These are phyloP conservation scores for Kuraishia hungarica DNA, from an alignment of 805 yeast genomes.

Conservation along the genomic window DNA sequence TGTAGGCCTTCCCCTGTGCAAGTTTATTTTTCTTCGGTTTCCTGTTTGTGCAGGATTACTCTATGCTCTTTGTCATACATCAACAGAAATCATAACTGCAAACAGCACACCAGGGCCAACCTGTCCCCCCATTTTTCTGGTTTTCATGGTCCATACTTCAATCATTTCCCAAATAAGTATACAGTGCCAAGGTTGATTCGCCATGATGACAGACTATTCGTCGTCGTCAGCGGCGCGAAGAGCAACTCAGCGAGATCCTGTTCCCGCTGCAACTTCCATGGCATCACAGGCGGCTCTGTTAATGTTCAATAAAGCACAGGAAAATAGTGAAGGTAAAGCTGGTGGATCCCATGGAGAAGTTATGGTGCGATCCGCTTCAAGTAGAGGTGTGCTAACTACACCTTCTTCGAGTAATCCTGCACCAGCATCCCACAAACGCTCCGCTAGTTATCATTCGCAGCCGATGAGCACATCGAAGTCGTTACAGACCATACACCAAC, in stretches of 20 bases:
- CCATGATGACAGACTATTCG: background rate
- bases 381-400: background rate
- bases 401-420: background rate
- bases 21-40: too few relatives aligned
- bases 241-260: background rate
- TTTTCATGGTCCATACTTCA: too few relatives aligned
- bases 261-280: background rate
- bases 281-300: slow-evolving; percentile 18
- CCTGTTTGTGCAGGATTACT: too few relatives aligned
- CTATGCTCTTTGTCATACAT: too few relatives aligned
- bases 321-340: slow-evolving; percentile 5
- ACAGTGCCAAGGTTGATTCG: background rate
- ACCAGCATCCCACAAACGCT: background rate
- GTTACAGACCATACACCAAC: too few relatives aligned
- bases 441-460: background rate
- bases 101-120: too few relatives aligned
- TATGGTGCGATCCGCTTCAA: background rate
- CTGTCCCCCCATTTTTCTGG: too few relatives aligned
- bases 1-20: too few relatives aligned
- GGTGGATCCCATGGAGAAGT: background rate
- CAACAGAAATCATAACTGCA: too few relatives aligned
- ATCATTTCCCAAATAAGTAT: background rate
- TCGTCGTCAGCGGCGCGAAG: background rate
- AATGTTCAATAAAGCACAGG: slow-evolving; percentile 8
- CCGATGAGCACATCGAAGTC: background rate